Base-by-base conservation (phyloP, 1,139 yeast genomes). In the Candida sp. region DNA sequence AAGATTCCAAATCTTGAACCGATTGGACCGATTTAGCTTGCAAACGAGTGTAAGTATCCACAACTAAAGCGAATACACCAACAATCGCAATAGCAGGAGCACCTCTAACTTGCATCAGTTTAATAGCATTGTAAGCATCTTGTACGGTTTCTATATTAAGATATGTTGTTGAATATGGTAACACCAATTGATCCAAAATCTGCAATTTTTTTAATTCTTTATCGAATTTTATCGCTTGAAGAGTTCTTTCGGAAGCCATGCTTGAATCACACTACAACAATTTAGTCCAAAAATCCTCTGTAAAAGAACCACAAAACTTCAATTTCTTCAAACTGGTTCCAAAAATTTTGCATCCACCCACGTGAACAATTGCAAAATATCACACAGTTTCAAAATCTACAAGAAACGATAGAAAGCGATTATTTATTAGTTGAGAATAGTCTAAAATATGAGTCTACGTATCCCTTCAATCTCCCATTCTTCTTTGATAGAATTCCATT, bases 11-110 rank as follows among this genome's bases (percentile, higher is more conserved):
- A 12, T 64, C 53, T n/a, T 42, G 48, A 4, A 68, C 63, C 0
- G 56, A 44, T 44, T 66, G 57, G 4, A 45, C 44, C 0, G 47
- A 43, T 5, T 38, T 40, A 1, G 45, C 30, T 15, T 55, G 33
- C 25, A 66, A 45, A 34, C 53, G 44, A 33, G 58, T 57, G 34
- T 64, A 49, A 7, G 82, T 64, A 50, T 91, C 97, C 12, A 87
- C 82, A 1, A 88, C 84, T n/a, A 91, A 77, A 1, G 97, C 79
- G 47, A 90, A 75, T 1, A 91, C 83, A 8, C 97, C 98, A 3
- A 93, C 97, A 45, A 93, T 87, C 46, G 98, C 98, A 58, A 93
- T 93, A 2, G 98, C 98, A 0, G 99, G 99, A 0, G 99, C 99
- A 21, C 99, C 99, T 60, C 99, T 78, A 4, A 95, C 98, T 57